A percentile compares a stretch with the other conserved stretches of the same genome.
Evolutionary conservation across 2,329 filamentous ascomycete species (phyloP).

Genomic region (Cladosporium sphaerospermum): DNA sequence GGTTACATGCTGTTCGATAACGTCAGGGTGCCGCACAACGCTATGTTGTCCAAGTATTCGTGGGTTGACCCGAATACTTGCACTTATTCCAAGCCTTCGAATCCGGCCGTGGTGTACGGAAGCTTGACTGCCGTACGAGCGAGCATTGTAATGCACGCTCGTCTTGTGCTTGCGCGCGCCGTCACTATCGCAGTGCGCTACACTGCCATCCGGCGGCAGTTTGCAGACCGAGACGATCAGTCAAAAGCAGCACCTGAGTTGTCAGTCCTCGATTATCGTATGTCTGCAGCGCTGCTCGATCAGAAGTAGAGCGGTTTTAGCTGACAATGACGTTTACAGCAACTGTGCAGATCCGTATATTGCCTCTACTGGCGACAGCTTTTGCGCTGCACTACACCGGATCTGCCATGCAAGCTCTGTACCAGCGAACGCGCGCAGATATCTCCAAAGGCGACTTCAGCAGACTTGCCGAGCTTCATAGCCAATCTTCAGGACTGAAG

Average conservation of each 20-base stretch:
- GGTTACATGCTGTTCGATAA: slow-evolving; percentile 49
- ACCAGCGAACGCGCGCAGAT: slow-evolving; percentile 38
- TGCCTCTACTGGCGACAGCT: slow-evolving; percentile 48
- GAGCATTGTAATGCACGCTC: slow-evolving; percentile 45
- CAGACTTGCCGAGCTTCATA: slow-evolving; percentile 46
- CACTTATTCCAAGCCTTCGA: slow-evolving; percentile 39
- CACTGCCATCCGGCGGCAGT: slow-evolving; percentile 44
- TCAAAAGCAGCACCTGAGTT: slow-evolving; percentile 34
- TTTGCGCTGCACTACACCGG: slow-evolving; percentile 46
- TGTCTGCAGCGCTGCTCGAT: neutral
- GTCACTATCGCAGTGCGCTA: slow-evolving; percentile 50
- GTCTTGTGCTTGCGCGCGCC: slow-evolving; percentile 47
- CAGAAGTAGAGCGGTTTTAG: no score
- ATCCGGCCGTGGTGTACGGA: slow-evolving; percentile 47
- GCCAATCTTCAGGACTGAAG: slow-evolving; percentile 49
- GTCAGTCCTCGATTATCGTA: slow-evolving; percentile 45
- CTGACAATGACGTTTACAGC: slow-evolving; percentile 16
- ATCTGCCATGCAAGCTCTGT: slow-evolving; percentile 47
- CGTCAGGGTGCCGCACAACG: slow-evolving; percentile 41
- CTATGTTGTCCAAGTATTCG: slow-evolving; percentile 46
- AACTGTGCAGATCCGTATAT: slow-evolving; percentile 48
- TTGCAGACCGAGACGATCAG: slow-evolving; percentile 43
- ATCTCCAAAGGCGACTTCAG: slow-evolving; percentile 48
- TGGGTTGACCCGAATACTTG: slow-evolving; percentile 42
- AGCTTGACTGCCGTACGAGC: slow-evolving; percentile 45